Evolutionary conservation across 1,139 yeast genomes (phyloP).

Genomic region (Pichia sp.): DNA sequence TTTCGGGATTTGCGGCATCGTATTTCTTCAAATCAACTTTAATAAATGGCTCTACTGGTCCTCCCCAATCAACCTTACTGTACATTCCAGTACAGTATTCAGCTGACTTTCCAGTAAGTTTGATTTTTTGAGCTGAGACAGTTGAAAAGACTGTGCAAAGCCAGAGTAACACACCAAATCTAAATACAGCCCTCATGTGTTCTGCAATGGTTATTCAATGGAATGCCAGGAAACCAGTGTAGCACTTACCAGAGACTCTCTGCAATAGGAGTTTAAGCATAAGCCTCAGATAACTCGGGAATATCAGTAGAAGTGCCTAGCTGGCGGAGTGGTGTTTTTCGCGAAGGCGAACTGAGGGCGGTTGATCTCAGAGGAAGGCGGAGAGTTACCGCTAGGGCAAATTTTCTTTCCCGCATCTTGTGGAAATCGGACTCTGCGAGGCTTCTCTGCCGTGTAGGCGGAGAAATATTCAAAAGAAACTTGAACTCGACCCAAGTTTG

Average conservation of each 20-base stretch:
- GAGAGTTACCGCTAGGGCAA: no score
- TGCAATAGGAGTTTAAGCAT: no score
- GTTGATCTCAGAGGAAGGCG: no score
- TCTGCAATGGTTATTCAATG: neutral
- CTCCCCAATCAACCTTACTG: slow-evolving; percentile 83
- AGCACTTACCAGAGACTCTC: no score
- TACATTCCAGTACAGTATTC: slow-evolving; percentile 90
- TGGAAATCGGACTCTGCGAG: no score
- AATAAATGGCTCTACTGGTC: slow-evolving; percentile 58
- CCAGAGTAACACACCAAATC: neutral
- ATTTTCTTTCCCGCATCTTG: no score
- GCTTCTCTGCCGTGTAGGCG: no score
- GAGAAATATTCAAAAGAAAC: no score
- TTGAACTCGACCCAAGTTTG: no score
- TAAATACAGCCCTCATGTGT: slow-evolving; percentile 1
- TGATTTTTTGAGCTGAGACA: slow-evolving; percentile 26
- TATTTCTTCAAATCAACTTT: slow-evolving; percentile 29
- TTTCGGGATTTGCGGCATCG: slow-evolving; percentile 27
- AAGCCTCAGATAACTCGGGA: no score
- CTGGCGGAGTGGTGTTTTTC: no score
- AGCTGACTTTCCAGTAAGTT: slow-evolving; percentile 39
- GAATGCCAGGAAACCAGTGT: neutral
- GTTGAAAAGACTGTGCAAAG: slow-evolving; percentile 8
- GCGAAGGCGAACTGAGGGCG: neutral
- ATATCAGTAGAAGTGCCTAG: no score